A percentile compares a stretch with the other conserved stretches of the same genome.
Evolutionary conservation across 2,329 filamentous ascomycete genomes (phyloP).

Genomic region (Colletotrichum chrysophilum): DNA sequence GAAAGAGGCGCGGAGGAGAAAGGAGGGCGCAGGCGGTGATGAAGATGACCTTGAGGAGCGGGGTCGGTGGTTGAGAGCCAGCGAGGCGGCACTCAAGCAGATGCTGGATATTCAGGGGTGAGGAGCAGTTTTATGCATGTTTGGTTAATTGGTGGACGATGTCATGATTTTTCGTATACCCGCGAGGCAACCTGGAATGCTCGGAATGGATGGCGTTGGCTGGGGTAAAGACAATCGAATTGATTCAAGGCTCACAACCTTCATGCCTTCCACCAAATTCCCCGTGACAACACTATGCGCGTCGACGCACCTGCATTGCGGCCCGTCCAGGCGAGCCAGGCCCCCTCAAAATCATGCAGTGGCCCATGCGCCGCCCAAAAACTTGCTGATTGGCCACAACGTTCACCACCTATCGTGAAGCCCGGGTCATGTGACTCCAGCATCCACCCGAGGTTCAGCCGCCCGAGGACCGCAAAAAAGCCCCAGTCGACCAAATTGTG

Average conservation of each 20-base stretch:
- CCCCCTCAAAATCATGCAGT: background rate
- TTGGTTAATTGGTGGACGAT: background rate
- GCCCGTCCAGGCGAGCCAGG: background rate
- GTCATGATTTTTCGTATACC: conserved; percentile 6
- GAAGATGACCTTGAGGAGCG: conserved; percentile 78
- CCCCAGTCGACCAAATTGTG: conserved; percentile 1
- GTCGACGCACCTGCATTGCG: background rate
- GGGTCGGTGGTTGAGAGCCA: conserved; percentile 76
- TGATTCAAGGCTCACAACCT: background rate
- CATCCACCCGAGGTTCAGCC: background rate
- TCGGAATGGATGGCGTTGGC: background rate
- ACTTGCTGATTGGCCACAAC: background rate
- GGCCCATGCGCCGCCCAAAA: background rate
- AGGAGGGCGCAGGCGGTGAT: conserved; percentile 69
- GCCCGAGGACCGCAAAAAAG: background rate
- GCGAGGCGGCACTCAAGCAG: conserved; percentile 66
- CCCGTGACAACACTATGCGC: background rate
- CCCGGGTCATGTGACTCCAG: background rate
- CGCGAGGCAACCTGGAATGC: background rate
- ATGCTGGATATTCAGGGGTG: conserved; percentile 63
- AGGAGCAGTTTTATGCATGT: background rate
- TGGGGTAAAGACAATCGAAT: background rate
- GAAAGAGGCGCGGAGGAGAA: conserved; percentile 72
- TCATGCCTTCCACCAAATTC: background rate
- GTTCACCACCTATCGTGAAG: background rate